phyloP scores from a whole-genome alignment of 176 grass and related monocot genomes.

The Rhynchospora tenuis region DNA sequence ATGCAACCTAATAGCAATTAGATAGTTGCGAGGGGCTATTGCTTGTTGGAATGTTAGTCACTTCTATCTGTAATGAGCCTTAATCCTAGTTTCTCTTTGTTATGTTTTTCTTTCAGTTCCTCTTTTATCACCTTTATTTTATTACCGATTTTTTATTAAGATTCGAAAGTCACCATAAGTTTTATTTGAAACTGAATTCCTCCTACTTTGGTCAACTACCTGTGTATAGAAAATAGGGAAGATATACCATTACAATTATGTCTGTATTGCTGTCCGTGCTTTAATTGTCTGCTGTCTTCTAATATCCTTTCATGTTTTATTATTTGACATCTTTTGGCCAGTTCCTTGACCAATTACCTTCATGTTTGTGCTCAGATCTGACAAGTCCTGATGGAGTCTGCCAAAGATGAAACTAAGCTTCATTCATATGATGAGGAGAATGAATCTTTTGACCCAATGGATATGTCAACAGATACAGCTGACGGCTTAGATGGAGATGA shows the following conservation, averaged over 20 bases:
- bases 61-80: neutral
- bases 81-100: neutral
- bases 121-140: neutral
- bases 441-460: neutral
- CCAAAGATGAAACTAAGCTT: neutral
- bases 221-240: neutral
- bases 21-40: neutral
- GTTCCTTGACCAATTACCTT: slow-evolving; percentile 5
- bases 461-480: neutral
- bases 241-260: neutral
- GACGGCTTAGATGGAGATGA: neutral
- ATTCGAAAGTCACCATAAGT: neutral
- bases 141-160: neutral
- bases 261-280: neutral
- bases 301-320: neutral
- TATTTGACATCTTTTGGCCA: neutral
- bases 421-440: neutral
- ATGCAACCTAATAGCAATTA: neutral
- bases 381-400: slow-evolving; percentile 6
- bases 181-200: neutral
- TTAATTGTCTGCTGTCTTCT: neutral
- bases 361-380: slow-evolving; percentile 16
- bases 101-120: neutral
- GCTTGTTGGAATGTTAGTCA: neutral
- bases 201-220: neutral